These are phyloP conservation scores for Malus hybrid DNA, from an alignment of 331 rosid species.

Conservation along the genomic window DNA sequence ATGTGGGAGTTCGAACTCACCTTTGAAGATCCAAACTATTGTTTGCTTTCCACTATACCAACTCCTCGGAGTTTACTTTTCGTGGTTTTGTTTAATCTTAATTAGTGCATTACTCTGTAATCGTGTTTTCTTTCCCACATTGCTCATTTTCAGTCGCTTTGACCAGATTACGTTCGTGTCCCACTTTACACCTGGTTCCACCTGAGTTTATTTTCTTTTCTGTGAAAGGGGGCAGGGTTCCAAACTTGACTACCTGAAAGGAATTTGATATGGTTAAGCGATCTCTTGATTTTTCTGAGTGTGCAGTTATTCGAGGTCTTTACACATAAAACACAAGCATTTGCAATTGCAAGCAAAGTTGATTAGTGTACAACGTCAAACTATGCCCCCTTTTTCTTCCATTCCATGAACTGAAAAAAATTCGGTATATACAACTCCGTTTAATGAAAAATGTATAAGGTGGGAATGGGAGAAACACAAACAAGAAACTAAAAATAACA, in stretches of 20 bases:
- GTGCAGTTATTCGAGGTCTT: neutral
- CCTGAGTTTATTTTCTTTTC: neutral
- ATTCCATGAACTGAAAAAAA: neutral
- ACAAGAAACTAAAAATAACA: neutral
- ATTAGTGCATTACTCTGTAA: neutral
- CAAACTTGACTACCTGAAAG: neutral
- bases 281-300: neutral
- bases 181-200: neutral
- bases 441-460: neutral
- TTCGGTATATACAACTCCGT: conserved; percentile 9
- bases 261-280: neutral
- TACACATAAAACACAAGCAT: neutral
- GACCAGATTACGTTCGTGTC: neutral
- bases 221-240: neutral
- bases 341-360: neutral
- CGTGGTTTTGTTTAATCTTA: neutral
- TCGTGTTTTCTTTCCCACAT: neutral
- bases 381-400: neutral
- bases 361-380: conserved; percentile 4
- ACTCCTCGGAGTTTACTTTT: neutral
- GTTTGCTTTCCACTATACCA: neutral
- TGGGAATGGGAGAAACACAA: neutral
- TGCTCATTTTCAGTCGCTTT: neutral
- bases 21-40: no score
- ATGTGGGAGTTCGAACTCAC: neutral